Conservation (phyloP, 495 filamentous ascomycete species). For the Antarctomyces pellizariae region DNA sequence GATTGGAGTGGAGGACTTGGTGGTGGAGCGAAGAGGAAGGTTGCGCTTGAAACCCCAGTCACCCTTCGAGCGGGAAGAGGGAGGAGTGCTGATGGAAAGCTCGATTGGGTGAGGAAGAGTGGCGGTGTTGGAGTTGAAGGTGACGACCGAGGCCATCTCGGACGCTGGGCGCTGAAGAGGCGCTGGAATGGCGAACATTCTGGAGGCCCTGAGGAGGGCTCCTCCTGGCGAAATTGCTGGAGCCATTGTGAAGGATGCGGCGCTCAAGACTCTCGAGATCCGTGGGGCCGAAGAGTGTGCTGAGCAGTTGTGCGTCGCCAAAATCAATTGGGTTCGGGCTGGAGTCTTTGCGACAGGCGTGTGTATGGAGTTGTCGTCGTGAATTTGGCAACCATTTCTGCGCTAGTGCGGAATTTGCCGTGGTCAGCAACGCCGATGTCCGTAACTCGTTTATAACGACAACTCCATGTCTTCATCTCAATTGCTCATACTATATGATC, state of each 20-base stretch:
- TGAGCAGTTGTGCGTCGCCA: too few relatives aligned
- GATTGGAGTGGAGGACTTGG: constrained; percentile 41
- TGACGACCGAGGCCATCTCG: constrained; percentile 16
- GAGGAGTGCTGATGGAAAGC: constrained; percentile 62
- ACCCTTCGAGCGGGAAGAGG: constrained; percentile 46
- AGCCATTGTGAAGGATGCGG: constrained; percentile 10
- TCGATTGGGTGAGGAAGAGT: constrained; percentile 61
- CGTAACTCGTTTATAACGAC: too few relatives aligned
- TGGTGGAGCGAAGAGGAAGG: constrained; percentile 52
- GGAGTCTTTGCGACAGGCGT: too few relatives aligned
- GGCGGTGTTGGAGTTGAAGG: constrained; percentile 33
- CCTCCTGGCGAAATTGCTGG: constrained; percentile 31
- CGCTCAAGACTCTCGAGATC: too few relatives aligned
- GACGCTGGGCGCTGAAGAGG: constrained; percentile 21
- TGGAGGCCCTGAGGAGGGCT: constrained; percentile 32
- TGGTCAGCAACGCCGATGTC: too few relatives aligned
- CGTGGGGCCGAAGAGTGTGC: too few relatives aligned
- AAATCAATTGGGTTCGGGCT: too few relatives aligned
- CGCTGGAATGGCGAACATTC: constrained; percentile 31
- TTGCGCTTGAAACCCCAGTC: constrained; percentile 92
- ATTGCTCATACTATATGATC: too few relatives aligned
- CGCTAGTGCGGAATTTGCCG: too few relatives aligned
- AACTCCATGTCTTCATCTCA: too few relatives aligned
- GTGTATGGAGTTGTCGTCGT: too few relatives aligned
- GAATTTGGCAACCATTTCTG: too few relatives aligned